These are phyloP conservation scores for Anethum foeniculum DNA, from an alignment of 140 eudicot species.

Conservation along the genomic window DNA sequence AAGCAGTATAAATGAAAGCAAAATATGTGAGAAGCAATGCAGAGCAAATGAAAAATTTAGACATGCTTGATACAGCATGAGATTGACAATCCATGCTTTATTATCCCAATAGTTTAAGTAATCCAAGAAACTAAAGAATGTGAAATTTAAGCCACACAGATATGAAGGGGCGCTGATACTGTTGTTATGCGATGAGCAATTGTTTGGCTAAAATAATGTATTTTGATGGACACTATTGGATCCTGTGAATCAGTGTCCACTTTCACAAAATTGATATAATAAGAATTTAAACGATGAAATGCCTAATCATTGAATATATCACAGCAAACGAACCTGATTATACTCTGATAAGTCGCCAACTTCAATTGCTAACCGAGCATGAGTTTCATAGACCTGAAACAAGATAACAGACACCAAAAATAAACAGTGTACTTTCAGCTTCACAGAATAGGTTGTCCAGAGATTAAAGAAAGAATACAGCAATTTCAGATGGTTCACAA, in stretches of 20 bases:
- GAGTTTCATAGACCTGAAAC: conserved; percentile 89
- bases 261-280: not conserved
- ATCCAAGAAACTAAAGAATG: not conserved
- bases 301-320: conserved; percentile 6
- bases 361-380: conserved; percentile 94
- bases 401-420: not conserved
- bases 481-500: not conserved
- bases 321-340: conserved; percentile 64
- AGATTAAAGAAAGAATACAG: not conserved
- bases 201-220: not conserved
- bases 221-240: not conserved
- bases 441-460: not conserved
- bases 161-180: not conserved
- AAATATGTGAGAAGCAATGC: not conserved
- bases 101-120: not conserved
- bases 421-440: not conserved
- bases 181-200: not conserved
- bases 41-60: not conserved
- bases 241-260: not conserved
- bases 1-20: not conserved
- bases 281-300: not conserved
- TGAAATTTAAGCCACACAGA: not conserved
- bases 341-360: conserved; percentile 88
- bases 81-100: not conserved
- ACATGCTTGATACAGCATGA: not conserved